Evolutionary conservation across 2,329 filamentous ascomycete genomes (phyloP), one percentile per base, ranked within the genome.

Genomic region (Alternaria sp.): DNA sequence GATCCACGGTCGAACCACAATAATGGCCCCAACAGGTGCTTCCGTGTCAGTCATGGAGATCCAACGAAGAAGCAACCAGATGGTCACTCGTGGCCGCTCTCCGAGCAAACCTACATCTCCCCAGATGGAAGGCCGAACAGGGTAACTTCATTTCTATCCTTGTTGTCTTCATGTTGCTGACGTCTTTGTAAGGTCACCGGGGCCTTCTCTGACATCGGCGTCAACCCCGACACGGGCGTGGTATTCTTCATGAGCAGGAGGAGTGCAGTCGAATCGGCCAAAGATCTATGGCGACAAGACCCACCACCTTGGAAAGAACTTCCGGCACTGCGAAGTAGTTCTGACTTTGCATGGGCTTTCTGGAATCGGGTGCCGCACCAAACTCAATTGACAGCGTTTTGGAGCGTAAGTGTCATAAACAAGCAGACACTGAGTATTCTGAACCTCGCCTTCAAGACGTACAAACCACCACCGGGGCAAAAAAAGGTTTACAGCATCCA

Each of bases 341-440:
- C 31, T 11, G 42, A 58, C 31, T 36, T 58, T 3, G 51, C 56
- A 24, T 58, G 56, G 44, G 55, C 37, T 23, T 51, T 58, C 17
- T 58, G 56, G 56, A 58, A 55, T 33, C 56, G 56, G 9, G 10
- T 24, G 17, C 42, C 34, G 5, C 23, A 54, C 24, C 2, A 23
- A 9, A 36, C 23, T 13, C 11, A 34, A 28, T n/a, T 54, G 21
- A 49, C 13, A 5, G 51, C 31, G 17, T 55, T 55, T 1, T 54
- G 44, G 45, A 29, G 50, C 17, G 9, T 50, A 6, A 37, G 31
- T 34, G 29, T 3, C 28, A 31, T 23, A 11, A 46, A 4, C 13
- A 11, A 6, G 17, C 44, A 46, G 44, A 46, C 4, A 4, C 5
- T 46, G 10, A 21, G n/a, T 0, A 46, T 46, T 26, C 17, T 46